These are phyloP conservation scores for Zancudomyces culisetae DNA, from an alignment of 371 early-diverging fungal species.

Conservation along the genomic window DNA sequence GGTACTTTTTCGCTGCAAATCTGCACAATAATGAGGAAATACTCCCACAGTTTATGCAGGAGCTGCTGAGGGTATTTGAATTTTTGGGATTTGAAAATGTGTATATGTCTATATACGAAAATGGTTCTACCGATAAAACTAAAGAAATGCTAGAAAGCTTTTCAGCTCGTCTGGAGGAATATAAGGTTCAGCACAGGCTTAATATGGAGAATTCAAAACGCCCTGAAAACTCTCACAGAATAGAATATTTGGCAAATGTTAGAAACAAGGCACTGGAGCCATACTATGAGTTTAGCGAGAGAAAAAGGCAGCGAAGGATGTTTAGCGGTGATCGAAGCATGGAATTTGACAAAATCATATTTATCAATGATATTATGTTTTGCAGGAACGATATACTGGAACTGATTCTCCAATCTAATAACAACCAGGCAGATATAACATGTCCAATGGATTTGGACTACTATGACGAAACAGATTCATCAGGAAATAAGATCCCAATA, in stretches of 20 bases:
- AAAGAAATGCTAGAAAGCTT: constrained; percentile 13
- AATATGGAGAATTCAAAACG: constrained; percentile 4
- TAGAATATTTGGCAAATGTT: constrained; percentile 27
- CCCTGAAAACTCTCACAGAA: constrained; percentile 17
- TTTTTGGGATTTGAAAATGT: constrained; percentile 10
- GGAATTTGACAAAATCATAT: constrained; percentile 14
- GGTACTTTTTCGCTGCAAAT: constrained; percentile 18
- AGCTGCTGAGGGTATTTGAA: constrained; percentile 15
- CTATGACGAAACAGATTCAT: constrained; percentile 3
- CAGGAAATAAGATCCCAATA: background rate
- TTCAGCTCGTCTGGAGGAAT: constrained; percentile 1
- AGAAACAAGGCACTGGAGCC: constrained; percentile 28
- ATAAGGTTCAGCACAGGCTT: constrained; percentile 14
- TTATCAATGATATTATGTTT: constrained; percentile 29
- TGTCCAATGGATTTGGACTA: constrained; percentile 31
- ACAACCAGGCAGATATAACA: constrained; percentile 19
- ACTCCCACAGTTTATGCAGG: constrained; percentile 18
- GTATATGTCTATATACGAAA: constrained; percentile 25
- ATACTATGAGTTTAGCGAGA: constrained; percentile 4
- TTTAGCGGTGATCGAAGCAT: background rate
- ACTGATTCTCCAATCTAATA: constrained; percentile 20
- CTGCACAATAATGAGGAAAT: constrained; percentile 19
- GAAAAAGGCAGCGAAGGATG: no score
- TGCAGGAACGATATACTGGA: constrained; percentile 28
- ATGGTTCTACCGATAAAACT: constrained; percentile 22